These are phyloP conservation scores for Entomortierella beljakovae DNA, from an alignment of 192 early-diverging fungal genomes.

Conservation along the genomic window DNA sequence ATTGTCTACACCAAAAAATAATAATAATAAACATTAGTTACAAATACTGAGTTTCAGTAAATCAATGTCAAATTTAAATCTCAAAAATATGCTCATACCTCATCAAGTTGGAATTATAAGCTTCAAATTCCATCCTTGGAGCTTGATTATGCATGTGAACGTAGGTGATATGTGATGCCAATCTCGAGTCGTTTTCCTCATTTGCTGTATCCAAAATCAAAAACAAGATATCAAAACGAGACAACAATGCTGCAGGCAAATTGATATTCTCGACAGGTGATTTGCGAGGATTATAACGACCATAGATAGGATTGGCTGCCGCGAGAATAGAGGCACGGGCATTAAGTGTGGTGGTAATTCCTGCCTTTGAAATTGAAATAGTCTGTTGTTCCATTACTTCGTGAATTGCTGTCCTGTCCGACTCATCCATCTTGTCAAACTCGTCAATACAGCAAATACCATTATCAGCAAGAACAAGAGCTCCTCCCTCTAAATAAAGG, in stretches of 20 bases:
- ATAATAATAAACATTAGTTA: not conserved
- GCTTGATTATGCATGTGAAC: slow-evolving; percentile 91
- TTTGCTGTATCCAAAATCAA: slow-evolving; percentile 90
- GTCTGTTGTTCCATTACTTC: slow-evolving; percentile 99
- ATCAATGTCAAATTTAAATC: too few species aligned
- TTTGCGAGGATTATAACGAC: slow-evolving; percentile 91
- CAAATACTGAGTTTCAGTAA: not conserved
- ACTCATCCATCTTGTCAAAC: slow-evolving; percentile 99
- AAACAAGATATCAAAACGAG: slow-evolving; percentile 94
- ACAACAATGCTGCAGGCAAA: slow-evolving; percentile 92
- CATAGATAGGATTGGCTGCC: slow-evolving; percentile 97
- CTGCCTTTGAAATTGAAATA: slow-evolving; percentile 97
- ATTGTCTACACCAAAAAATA: slow-evolving; percentile 75
- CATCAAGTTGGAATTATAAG: slow-evolving; percentile 81
- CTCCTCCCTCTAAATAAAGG: slow-evolving; percentile 82
- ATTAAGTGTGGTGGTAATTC: slow-evolving; percentile 97
- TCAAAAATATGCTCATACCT: slow-evolving; percentile 54
- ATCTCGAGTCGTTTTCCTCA: slow-evolving; percentile 77
- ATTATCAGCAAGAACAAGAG: slow-evolving; percentile 96
- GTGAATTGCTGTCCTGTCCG: slow-evolving; percentile 96
- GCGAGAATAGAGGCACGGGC: slow-evolving; percentile 96
- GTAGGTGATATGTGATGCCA: slow-evolving; percentile 93
- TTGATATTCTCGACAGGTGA: slow-evolving; percentile 97
- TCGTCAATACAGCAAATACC: slow-evolving; percentile 99
- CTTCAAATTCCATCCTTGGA: slow-evolving; percentile 69